These are phyloP conservation scores for Mimosa bimucronata DNA, from an alignment of 306 rosid species.

Conservation along the genomic window DNA sequence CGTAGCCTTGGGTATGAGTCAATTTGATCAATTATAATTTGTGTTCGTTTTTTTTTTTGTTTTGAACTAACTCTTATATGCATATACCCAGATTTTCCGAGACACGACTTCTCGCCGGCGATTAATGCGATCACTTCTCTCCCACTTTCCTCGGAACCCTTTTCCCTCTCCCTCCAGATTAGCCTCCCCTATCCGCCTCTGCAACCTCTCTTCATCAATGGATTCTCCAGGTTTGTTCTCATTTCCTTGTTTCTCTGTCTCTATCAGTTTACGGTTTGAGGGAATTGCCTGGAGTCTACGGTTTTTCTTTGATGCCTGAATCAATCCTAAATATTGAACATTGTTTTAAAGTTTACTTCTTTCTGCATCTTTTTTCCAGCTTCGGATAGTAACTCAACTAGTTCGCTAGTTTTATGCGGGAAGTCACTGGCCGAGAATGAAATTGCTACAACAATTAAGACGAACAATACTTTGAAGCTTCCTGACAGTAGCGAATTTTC, in stretches of 20 bases:
- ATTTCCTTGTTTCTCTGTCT: not conserved
- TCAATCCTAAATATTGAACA: slow-evolving; percentile 33
- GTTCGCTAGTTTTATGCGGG: slow-evolving; percentile 64
- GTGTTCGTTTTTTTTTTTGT: not conserved
- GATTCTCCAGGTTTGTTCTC: slow-evolving; percentile 51
- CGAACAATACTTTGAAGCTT: slow-evolving; percentile 60
- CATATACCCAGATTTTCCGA: too few relatives aligned
- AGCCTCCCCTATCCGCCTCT: slow-evolving; percentile 7
- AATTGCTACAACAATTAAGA: slow-evolving; percentile 58
- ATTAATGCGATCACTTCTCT: slow-evolving; percentile 43
- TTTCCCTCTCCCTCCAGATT: slow-evolving; percentile 15
- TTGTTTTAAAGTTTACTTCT: slow-evolving; percentile 28
- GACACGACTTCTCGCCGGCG: not conserved
- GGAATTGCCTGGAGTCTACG: not conserved
- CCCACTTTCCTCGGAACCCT: slow-evolving; percentile 13
- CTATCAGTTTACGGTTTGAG: not conserved
- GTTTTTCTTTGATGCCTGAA: not conserved
- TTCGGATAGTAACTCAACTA: slow-evolving; percentile 44
- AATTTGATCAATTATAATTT: slow-evolving; percentile 30
- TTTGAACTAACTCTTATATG: too few relatives aligned
- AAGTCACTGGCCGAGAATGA: slow-evolving; percentile 66
- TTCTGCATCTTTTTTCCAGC: slow-evolving; percentile 40
- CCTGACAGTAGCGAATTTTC: slow-evolving; percentile 50
- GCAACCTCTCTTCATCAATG: slow-evolving; percentile 33
- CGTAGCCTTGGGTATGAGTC: slow-evolving; percentile 3